Evolutionary conservation across 306 rosid species (phyloP).

Genomic region (Quercus gilva): DNA sequence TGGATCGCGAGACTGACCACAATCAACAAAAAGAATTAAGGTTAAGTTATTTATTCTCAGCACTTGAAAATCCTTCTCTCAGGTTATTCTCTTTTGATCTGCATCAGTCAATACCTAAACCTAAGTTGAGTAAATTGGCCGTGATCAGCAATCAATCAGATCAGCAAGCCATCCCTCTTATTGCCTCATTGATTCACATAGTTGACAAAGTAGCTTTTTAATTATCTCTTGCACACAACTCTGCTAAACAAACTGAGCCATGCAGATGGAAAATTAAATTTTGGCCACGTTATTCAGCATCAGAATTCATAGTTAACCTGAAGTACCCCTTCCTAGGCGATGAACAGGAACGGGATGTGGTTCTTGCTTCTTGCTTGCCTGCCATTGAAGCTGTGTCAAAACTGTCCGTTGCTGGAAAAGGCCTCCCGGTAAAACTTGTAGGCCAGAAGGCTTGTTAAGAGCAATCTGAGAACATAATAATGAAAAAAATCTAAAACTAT

Average conservation of each 20-base stretch:
- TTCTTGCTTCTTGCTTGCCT: conserved; percentile 41
- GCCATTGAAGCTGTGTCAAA: conserved; percentile 75
- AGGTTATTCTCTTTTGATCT: background rate
- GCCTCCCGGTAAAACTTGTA: conserved; percentile 97
- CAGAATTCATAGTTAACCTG: conserved; percentile 56
- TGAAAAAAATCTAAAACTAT: background rate
- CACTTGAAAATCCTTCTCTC: background rate
- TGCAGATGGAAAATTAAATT: background rate
- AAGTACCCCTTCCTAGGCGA: conserved; percentile 96
- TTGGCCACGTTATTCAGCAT: background rate
- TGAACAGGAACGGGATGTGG: conserved; percentile 78
- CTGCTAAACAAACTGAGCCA: conserved; percentile 20
- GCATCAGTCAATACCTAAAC: background rate
- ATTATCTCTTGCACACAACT: conserved; percentile 8
- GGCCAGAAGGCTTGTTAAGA: conserved; percentile 81
- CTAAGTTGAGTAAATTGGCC: background rate
- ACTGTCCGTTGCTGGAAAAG: conserved; percentile 96
- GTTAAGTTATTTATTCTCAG: background rate
- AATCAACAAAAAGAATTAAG: background rate
- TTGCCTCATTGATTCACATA: background rate
- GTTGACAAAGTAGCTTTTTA: background rate
- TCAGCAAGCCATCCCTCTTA: conserved; percentile 9
- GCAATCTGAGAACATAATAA: conserved; percentile 58
- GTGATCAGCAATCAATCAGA: background rate
- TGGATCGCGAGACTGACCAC: background rate